Conservation (phyloP, 2,329 filamentous ascomycete species). For the Ustulina deusta region DNA sequence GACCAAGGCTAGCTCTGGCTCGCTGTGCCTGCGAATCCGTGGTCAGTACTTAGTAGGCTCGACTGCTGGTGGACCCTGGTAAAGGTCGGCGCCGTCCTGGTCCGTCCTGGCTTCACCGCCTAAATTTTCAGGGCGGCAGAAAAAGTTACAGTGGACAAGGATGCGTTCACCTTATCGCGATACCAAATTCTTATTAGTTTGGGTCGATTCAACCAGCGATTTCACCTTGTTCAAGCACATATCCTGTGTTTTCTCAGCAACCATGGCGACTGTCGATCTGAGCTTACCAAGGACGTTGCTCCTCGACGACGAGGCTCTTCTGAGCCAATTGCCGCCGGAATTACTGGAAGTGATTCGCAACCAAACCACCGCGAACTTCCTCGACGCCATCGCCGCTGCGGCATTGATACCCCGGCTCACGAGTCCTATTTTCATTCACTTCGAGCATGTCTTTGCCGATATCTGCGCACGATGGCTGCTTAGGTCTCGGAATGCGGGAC, state of each 20-base stretch:
- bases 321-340: conserved; percentile 75
- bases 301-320: conserved; percentile 64
- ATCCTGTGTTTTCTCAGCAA: conserved; percentile 41
- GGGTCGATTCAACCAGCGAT: conserved; percentile 25
- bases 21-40: conserved; percentile 1
- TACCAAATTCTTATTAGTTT: conserved; percentile 38
- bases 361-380: conserved; percentile 72
- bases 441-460: conserved; percentile 82
- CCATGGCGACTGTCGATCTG: conserved; percentile 69
- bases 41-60: conserved; percentile 1
- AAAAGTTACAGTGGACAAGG: conserved; percentile 42
- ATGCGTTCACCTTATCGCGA: conserved; percentile 35
- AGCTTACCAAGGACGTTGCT: conserved; percentile 67
- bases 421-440: conserved; percentile 78
- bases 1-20: conserved; percentile 39
- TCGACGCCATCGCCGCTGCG: conserved; percentile 76
- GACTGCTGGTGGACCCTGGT: conserved; percentile 27
- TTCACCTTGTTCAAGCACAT: conserved; percentile 38
- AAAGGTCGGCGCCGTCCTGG: conserved; percentile 17
- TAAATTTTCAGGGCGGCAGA: conserved; percentile 46
- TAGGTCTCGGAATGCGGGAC: conserved; percentile 55
- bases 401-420: conserved; percentile 78
- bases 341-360: conserved; percentile 75
- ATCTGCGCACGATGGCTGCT: conserved; percentile 83
- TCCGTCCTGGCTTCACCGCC: conserved; percentile 45